Percentiles rank a stretch among this genome's conserved stretches.
These are phyloP conservation scores for Bryopsis sp. DNA, from an alignment of 139 green algal genomes.

Conservation along the genomic window DNA sequence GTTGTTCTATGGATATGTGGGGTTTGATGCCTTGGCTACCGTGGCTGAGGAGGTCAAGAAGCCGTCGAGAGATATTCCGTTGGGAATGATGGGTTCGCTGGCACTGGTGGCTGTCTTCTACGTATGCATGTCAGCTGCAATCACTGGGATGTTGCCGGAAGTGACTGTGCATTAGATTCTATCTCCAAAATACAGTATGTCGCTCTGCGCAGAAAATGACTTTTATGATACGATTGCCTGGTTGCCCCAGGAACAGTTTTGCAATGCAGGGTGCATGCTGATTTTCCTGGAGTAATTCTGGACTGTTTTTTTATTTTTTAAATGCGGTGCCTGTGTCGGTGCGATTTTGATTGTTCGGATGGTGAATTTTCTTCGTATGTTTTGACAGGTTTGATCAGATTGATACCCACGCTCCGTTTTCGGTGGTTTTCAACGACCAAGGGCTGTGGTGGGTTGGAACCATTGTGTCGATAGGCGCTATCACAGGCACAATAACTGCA, in stretches of 20 bases:
- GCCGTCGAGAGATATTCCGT: slow-evolving; percentile 48
- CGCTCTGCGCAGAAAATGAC: too few relatives aligned
- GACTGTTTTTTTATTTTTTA: slow-evolving; percentile 50
- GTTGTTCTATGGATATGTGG: slow-evolving; percentile 34
- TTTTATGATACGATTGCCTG: too few relatives aligned
- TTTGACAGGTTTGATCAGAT: slow-evolving; percentile 24
- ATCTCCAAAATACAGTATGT: too few relatives aligned
- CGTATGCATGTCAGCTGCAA: slow-evolving; percentile 10
- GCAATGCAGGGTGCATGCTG: too few relatives aligned
- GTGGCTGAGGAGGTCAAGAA: slow-evolving; percentile 56
- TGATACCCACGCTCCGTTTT: slow-evolving; percentile 55
- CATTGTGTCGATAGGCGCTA: slow-evolving; percentile 39
- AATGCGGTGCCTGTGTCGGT: too few relatives aligned
- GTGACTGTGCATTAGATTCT: not conserved
- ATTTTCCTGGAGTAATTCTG: slow-evolving; percentile 42
- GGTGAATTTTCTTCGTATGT: slow-evolving; percentile 33
- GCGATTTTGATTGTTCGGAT: slow-evolving; percentile 53
- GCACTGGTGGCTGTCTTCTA: slow-evolving; percentile 54
- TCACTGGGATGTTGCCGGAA: slow-evolving; percentile 1
- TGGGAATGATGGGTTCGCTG: slow-evolving; percentile 60
- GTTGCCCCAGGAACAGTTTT: too few relatives aligned
- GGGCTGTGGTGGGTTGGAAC: slow-evolving; percentile 36
- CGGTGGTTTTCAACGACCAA: slow-evolving; percentile 44
- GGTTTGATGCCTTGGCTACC: slow-evolving; percentile 43
- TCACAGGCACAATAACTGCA: slow-evolving; percentile 57